A percentile compares a stretch with the other conserved stretches of the same genome.
These are phyloP conservation scores for Ascochyta pisi DNA, from an alignment of 2,329 filamentous ascomycete species.

Conservation along the genomic window DNA sequence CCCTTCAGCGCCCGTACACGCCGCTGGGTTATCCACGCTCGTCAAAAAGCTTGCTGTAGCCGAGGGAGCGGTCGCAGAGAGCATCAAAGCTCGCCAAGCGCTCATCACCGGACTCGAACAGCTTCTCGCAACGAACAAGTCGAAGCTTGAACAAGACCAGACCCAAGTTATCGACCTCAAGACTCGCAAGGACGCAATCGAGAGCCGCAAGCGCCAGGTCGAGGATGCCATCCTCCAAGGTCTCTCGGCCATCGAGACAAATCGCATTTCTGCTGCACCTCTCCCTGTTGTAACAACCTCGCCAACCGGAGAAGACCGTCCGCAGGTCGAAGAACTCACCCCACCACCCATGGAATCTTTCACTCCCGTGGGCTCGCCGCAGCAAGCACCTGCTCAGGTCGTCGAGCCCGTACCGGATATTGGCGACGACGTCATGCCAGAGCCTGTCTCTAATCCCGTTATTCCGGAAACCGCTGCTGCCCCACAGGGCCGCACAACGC, in stretches of 20 bases:
- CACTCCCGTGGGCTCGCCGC: constrained; percentile 60
- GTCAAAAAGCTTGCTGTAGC: constrained; percentile 87
- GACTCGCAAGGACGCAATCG: constrained; percentile 73
- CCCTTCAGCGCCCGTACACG: constrained; percentile 87
- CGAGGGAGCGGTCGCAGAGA: constrained; percentile 86
- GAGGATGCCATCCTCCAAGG: constrained; percentile 91
- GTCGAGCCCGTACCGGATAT: constrained; percentile 31
- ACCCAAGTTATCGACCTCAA: constrained; percentile 68
- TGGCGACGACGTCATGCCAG: constrained; percentile 39
- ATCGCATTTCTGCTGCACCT: constrained; percentile 53
- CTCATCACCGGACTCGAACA: constrained; percentile 84
- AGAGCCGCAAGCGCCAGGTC: constrained; percentile 84
- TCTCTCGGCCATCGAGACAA: constrained; percentile 67
- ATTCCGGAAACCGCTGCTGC: constrained; percentile 35
- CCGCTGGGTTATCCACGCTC: constrained; percentile 86
- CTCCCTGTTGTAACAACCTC: constrained; percentile 32
- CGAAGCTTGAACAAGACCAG: constrained; percentile 74
- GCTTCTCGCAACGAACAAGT: constrained; percentile 75
- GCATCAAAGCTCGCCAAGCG: constrained; percentile 81
- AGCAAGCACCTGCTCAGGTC: constrained; percentile 19
- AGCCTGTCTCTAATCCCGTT: constrained; percentile 34
- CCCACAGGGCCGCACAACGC: constrained; percentile 25
- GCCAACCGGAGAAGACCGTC: constrained; percentile 63
- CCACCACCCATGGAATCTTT: constrained; percentile 71
- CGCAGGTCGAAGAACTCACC: constrained; percentile 85